Conservation (phyloP, 345 rosid species). For the Salix suchowensis region DNA sequence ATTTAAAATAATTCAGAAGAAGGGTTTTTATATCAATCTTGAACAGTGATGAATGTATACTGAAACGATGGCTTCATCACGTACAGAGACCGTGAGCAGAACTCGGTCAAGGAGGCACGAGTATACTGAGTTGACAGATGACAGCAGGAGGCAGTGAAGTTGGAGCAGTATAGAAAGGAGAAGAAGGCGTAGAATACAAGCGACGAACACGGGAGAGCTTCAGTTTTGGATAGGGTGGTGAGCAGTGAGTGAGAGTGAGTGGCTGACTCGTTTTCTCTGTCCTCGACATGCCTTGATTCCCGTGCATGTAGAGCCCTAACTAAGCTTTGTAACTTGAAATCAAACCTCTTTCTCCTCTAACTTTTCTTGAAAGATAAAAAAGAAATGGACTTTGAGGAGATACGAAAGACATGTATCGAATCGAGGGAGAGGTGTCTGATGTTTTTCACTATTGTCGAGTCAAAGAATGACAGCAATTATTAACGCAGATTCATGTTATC, state of each 20-base stretch:
- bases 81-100: neutral
- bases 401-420: neutral
- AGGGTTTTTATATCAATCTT: no score
- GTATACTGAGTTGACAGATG: neutral
- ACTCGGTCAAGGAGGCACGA: neutral
- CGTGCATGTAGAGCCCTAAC: slow-evolving; percentile 12
- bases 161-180: neutral
- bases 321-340: slow-evolving; percentile 24
- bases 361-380: neutral
- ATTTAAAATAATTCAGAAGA: no score
- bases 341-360: neutral
- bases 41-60: no score
- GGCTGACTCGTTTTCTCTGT: neutral
- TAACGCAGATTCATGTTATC: neutral
- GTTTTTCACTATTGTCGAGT: neutral
- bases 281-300: slow-evolving; percentile 13
- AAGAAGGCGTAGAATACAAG: slow-evolving; percentile 26
- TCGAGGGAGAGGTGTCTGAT: neutral
- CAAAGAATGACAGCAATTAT: neutral
- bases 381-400: neutral
- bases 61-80: no score
- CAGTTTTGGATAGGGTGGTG: neutral
- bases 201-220: slow-evolving; percentile 32
- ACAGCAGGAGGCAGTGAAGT: neutral
- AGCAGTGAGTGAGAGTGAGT: neutral